Base-by-base conservation (phyloP, 176 grass and related monocot species). In the Zizania latifolia region DNA sequence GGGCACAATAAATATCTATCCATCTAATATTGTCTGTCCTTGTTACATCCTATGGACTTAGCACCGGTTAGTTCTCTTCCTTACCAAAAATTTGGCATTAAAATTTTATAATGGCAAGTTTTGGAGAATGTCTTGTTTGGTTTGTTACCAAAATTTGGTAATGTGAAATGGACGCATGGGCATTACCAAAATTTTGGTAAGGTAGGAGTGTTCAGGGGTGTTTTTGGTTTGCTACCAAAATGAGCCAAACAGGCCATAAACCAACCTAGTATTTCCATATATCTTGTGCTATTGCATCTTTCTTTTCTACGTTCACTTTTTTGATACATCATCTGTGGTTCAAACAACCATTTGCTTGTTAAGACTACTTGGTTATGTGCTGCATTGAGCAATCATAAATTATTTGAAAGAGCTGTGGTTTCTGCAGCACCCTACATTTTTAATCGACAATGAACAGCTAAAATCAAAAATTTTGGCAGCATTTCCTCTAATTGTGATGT, bases 351-450 rank as follows among this genome's bases (percentile, higher is more conserved):
- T 33, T 62, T 71, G 2, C 78, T 62, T 21, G 2, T 53, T 51
- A 30, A 40, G 5, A 51, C n/a, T 79, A 66, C 60, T 74, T 69
- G 23, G 27, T 43, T 33, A 65, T 34, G 3, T 55, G 45, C 40
- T 31, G 4, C 26, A 28, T 82, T 43, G 17, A 31, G 6, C 24
- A 65, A 28, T 40, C 5, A 14, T 21, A 38, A 30, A 54, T 21
- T 0, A 22, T 41, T 6, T 13, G 41, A 11, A 29, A 54, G 30
- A 55, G 37, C 4, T 56, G 12, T 14, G 7, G 26, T 15, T 11
- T 57, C 27, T 82, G 12, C 40, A 65, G 46, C 36, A 73, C 65
- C 34, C 64, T 65, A 74, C n/a, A n/a, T n/a, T n/a, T n/a, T n/a
- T n/a, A n/a, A n/a, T n/a, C n/a, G n/a, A n/a, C n/a, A n/a, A n/a